A percentile compares a stretch with the other conserved stretches of the same genome.
Evolutionary conservation across 2,329 filamentous ascomycete genomes (phyloP).

Genomic region (Fusarium nurragi): DNA sequence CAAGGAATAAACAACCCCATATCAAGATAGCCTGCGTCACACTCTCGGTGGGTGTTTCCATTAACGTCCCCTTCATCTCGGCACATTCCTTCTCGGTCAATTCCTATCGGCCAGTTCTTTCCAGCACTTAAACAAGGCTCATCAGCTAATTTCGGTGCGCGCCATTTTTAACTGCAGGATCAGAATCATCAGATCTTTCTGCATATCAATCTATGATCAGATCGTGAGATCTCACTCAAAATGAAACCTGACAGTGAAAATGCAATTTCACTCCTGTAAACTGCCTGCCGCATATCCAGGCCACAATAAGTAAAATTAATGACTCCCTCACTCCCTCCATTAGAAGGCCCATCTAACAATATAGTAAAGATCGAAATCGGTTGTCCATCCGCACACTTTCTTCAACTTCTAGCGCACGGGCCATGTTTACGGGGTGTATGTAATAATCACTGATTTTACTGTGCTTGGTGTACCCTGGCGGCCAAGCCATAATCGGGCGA

Average conservation of each 20-base stretch:
- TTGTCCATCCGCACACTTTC: too few species aligned
- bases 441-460: too few species aligned
- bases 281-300: neutral
- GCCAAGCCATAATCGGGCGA: too few species aligned
- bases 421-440: too few species aligned
- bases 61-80: conserved; percentile 24
- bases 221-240: neutral
- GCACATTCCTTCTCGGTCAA: conserved; percentile 8
- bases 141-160: neutral
- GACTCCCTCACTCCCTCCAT: too few species aligned
- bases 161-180: neutral
- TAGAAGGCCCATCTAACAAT: too few species aligned
- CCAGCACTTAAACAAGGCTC: neutral
- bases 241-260: neutral
- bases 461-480: too few species aligned
- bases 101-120: neutral
- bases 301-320: neutral
- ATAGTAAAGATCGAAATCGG: too few species aligned
- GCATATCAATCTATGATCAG: conserved; percentile 21
- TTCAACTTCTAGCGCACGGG: too few species aligned
- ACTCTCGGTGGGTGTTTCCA: neutral
- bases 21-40: conserved; percentile 12
- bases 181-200: neutral
- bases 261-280: too few species aligned
- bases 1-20: conserved; percentile 1